phyloP scores from a whole-genome alignment of 2,329 filamentous ascomycete species.

The Fragosphaeria purpurea region DNA sequence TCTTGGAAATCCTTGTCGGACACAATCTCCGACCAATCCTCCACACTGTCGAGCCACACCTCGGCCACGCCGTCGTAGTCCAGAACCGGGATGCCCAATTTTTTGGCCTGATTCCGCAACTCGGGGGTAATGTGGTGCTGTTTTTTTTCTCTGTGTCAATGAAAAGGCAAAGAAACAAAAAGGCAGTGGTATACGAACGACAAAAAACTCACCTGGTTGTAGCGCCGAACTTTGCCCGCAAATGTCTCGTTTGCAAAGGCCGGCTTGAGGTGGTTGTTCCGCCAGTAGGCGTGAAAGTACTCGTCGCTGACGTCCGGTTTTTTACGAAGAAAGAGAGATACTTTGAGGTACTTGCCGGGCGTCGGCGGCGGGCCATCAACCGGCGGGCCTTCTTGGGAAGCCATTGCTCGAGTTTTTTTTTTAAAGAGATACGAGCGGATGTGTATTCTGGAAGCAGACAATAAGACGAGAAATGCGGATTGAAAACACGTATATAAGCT shows the following conservation, averaged over 20 bases:
- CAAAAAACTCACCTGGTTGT: constrained; percentile 3
- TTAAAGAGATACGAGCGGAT: too few relatives aligned
- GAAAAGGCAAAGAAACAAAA: neutral
- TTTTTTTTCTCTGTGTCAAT: too few relatives aligned
- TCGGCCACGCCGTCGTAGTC: constrained; percentile 10
- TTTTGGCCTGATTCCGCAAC: constrained; percentile 1
- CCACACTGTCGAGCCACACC: constrained; percentile 9
- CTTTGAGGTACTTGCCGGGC: constrained; percentile 13
- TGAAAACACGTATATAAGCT: too few relatives aligned
- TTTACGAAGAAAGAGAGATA: constrained; percentile 19
- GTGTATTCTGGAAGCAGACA: too few relatives aligned
- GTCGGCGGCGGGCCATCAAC: constrained; percentile 7
- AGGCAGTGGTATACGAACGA: neutral
- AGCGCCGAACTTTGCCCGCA: constrained; percentile 10
- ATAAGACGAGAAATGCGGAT: too few relatives aligned
- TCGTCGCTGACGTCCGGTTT: constrained; percentile 18
- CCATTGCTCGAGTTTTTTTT: neutral
- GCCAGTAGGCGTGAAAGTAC: constrained; percentile 21
- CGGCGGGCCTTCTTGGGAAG: neutral
- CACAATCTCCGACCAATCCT: constrained; percentile 7
- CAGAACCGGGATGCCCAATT: constrained; percentile 4
- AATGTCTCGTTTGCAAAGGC: constrained; percentile 17
- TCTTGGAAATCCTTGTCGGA: constrained; percentile 6
- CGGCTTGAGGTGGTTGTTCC: constrained; percentile 17
- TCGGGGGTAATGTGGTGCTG: constrained; percentile 10